Evolutionary conservation across 345 rosid species (phyloP).

Genomic region (Eucalyptus marginata): DNA sequence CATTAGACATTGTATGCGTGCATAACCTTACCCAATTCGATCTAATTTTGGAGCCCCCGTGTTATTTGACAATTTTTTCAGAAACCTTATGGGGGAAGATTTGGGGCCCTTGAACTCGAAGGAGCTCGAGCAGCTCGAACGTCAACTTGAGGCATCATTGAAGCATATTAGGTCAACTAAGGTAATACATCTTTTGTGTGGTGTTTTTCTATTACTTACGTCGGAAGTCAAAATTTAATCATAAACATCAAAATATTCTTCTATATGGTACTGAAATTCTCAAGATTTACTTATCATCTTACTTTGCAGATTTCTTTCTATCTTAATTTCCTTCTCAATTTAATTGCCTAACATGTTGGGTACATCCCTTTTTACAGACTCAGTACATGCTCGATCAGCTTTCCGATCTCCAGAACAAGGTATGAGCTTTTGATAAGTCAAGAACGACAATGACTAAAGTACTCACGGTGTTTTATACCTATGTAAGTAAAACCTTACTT

Average conservation of each 20-base stretch:
- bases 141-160: constrained; percentile 69
- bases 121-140: constrained; percentile 97
- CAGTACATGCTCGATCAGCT: constrained; percentile 95
- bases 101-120: constrained; percentile 79
- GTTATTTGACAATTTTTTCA: neutral
- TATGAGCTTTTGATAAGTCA: neutral
- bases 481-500: neutral
- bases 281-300: neutral
- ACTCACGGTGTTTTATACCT: neutral
- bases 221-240: neutral
- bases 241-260: neutral
- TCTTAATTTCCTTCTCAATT: neutral
- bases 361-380: constrained; percentile 29
- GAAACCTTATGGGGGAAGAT: constrained; percentile 96
- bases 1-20: neutral
- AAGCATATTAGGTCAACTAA: constrained; percentile 86
- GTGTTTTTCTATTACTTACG: neutral
- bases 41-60: neutral
- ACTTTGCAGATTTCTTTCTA: neutral
- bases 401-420: constrained; percentile 83
- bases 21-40: neutral
- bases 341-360: neutral
- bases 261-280: neutral
- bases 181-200: constrained; percentile 16
- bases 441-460: neutral